These are phyloP conservation scores for Coniochaeta hoffmannii DNA, from an alignment of 2,329 filamentous ascomycete genomes.

Conservation along the genomic window DNA sequence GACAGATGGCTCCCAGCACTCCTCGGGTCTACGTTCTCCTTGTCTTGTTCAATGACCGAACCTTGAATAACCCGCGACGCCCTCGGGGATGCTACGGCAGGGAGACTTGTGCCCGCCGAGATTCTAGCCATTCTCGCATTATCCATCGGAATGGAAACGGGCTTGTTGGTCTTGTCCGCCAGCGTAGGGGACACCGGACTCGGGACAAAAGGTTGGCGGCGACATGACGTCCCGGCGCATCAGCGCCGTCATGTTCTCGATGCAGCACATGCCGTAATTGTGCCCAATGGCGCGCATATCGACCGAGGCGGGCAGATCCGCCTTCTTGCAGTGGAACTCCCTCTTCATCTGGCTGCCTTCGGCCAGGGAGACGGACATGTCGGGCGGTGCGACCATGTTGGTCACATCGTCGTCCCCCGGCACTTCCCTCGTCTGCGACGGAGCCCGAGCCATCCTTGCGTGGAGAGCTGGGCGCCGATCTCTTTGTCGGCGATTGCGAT, in stretches of 20 bases:
- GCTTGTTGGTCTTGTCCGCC: no score
- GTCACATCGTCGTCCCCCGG: neutral
- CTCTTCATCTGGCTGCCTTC: slow-evolving; percentile 5
- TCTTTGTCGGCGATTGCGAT: neutral
- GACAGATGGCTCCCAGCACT: no score
- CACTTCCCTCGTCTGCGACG: neutral
- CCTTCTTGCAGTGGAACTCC: slow-evolving; percentile 8
- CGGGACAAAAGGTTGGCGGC: neutral
- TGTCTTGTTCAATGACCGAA: no score
- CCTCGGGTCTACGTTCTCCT: no score
- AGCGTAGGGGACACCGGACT: no score
- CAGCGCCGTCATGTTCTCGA: slow-evolving; percentile 13
- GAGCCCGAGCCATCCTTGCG: neutral
- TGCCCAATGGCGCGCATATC: slow-evolving; percentile 10
- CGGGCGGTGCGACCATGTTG: neutral
- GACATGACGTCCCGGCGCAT: neutral
- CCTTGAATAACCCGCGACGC: no score
- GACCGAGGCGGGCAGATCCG: slow-evolving; percentile 5
- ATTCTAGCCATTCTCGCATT: no score
- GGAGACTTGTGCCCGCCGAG: no score
- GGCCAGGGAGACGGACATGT: neutral
- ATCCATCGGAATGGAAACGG: no score
- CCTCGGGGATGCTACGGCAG: no score
- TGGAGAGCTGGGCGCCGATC: neutral
- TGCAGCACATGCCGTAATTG: slow-evolving; percentile 16